Evolutionary conservation across 352 stramenopile species (phyloP).

Genomic region (Pythium scleroteichum): DNA sequence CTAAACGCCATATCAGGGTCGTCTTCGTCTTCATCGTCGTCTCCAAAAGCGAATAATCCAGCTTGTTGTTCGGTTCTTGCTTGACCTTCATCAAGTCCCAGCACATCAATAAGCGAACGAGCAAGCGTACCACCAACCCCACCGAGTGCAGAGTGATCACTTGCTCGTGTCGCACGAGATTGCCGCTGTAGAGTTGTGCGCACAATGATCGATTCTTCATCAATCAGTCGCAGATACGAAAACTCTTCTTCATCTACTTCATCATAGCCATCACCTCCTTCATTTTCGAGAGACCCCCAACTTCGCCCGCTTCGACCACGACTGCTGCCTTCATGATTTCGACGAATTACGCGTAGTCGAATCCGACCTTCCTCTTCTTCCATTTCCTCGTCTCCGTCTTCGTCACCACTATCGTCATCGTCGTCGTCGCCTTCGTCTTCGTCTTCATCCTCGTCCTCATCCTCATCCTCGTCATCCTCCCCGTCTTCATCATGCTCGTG

Average conservation of each 20-base stretch:
- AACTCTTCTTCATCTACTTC: slow-evolving; percentile 86
- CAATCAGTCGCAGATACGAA: slow-evolving; percentile 74
- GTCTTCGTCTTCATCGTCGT: slow-evolving; percentile 37
- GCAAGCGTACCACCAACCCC: background rate
- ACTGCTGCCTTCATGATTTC: slow-evolving; percentile 12
- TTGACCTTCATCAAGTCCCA: slow-evolving; percentile 26
- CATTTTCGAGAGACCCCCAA: slow-evolving; percentile 73
- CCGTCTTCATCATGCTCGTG: slow-evolving; percentile 62
- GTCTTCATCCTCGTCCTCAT: slow-evolving; percentile 47
- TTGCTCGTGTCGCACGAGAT: slow-evolving; percentile 3
- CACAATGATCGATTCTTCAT: slow-evolving; percentile 47
- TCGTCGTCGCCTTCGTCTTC: slow-evolving; percentile 61
- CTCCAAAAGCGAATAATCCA: slow-evolving; percentile 30
- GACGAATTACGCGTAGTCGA: slow-evolving; percentile 41
- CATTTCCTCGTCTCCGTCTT: slow-evolving; percentile 67
- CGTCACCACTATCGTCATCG: slow-evolving; percentile 54
- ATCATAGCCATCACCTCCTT: slow-evolving; percentile 73
- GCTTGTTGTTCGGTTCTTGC: slow-evolving; percentile 6
- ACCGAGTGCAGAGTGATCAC: background rate
- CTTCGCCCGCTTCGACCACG: slow-evolving; percentile 40
- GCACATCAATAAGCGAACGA: slow-evolving; percentile 35
- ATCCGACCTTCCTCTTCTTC: slow-evolving; percentile 64
- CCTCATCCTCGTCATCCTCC: slow-evolving; percentile 57
- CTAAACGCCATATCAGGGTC: slow-evolving; percentile 34
- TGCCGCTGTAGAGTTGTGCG: slow-evolving; percentile 11